Evolutionary conservation across 2,329 filamentous ascomycete genomes (phyloP), one percentile per base, ranked within the genome.

Genomic region (Hymenoscyphus repandus): DNA sequence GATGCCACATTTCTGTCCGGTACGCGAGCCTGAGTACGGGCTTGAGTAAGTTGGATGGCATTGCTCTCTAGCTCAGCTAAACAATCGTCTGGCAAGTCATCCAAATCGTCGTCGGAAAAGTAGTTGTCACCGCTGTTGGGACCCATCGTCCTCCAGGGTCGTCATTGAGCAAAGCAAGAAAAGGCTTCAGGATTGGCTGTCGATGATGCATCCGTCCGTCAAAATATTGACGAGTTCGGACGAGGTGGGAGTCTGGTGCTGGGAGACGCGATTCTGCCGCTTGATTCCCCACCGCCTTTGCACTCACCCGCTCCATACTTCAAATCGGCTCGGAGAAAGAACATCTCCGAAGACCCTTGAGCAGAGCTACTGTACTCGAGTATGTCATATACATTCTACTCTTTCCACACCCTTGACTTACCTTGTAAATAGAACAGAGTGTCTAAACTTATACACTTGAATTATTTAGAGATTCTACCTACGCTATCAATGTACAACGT

Each of bases 51-150:
- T 58, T 78, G 77, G 56, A 85, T 79, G 36, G 82, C 82, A 62
- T 78, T 76, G 60, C 78, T 76, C 63, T 86, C 83, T 55, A 86
- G 77, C 63, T 84, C 80, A 59, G 80, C 73, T 3, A 86, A 69
- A 42, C 72, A 72, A 55, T 76, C 74, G 55, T 76, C 72, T 56
- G 81, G 78, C 38, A 86, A 69, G 37, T 77, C 73, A 64, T 86
- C 80, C 58, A 86, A 73, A 53, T 75, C 80, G 63, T 83, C 82
- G 64, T 85, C 82, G 52, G 75, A 79, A 63, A 82, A 85, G 54
- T 80, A 77, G 69, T 83, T 79, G 69, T 77, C 76, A 45, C 63
- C 65, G 48, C 66, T 62, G 43, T 56, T 54, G 52, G 55, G 45
- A 34, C 66, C 68, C 49, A 66, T 64, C 68, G 70, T 70, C 60